Evolutionary conservation across 441 rosid genomes (phyloP), one percentile per base, ranked within the genome.

Genomic region (Brassica hybrid): DNA sequence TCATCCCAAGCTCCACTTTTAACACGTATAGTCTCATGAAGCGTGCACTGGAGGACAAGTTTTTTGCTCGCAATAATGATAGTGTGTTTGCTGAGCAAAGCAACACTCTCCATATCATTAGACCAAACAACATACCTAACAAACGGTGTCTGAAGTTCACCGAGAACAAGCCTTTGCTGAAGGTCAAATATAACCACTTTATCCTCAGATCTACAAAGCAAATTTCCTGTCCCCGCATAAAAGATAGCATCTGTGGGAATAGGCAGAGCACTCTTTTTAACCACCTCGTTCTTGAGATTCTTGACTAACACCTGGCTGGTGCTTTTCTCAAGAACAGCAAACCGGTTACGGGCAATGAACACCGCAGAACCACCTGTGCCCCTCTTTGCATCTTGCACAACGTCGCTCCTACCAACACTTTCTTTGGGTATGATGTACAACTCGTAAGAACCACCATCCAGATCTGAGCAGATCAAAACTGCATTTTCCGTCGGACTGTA

Each of bases 1-100:
- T 93, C 98, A 67, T 91, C 96, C 98, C 96, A 93, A 14, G 94
- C 93, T 78, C 96, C 98, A 76, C 98, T 89, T 68, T 93, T 91
- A 61, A 93, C 94, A 66, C 92, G 90, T 25, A 90, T 30, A 36
- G 95, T 91, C 86, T 93, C 97, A 78, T 91, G 97, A 82, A 91
- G 90, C 19, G 94, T 88, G 82, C 95, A 89, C 59, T 89, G 90
- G 71, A 88, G 94, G 71, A 88, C 92, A 70, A 93, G 97, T 81
- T 88, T 93, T 84, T 90, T 93, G 85, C 83, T 88, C 27, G 94
- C 92, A 34, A 91, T 85, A 76, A 90, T 84, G 73, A 93, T 93
- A 25, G 95, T 91, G 73, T 91, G 95, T 78, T 93, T 93, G 83
- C 98, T 88, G 72, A 93, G 97, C 73, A 91, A 83, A 56, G 98